A percentile compares a stretch with the other conserved stretches of the same genome.
phyloP scores from a whole-genome alignment of 2,329 filamentous ascomycete species.

The Ophiocordyceps sinensis region DNA sequence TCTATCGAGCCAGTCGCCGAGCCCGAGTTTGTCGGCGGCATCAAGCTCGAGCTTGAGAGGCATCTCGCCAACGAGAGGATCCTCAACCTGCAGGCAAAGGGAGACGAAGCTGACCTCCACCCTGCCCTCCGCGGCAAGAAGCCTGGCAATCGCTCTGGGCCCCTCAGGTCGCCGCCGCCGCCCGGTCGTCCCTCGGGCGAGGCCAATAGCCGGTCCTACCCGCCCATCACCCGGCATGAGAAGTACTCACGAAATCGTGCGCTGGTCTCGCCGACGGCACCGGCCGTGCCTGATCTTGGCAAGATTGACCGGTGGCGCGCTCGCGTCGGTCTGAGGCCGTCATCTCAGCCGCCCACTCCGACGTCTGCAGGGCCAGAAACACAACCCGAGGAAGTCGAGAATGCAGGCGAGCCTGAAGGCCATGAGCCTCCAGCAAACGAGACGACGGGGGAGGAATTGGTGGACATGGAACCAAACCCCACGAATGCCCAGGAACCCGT shows the following conservation, averaged over 20 bases:
- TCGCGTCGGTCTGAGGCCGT: conserved; percentile 11
- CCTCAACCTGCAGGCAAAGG: conserved; percentile 11
- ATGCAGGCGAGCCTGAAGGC: not conserved
- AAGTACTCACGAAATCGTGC: conserved; percentile 12
- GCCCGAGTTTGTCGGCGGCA: conserved; percentile 24
- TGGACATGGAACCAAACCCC: no score
- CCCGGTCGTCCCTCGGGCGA: conserved; percentile 4
- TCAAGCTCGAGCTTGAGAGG: conserved; percentile 24
- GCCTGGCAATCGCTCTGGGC: conserved; percentile 1
- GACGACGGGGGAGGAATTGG: not conserved
- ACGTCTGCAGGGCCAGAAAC: conserved; percentile 2
- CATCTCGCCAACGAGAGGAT: conserved; percentile 17
- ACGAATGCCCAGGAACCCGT: no score
- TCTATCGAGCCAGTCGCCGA: conserved; percentile 17
- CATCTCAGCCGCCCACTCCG: not conserved
- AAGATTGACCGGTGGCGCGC: conserved; percentile 19
- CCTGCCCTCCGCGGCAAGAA: conserved; percentile 18
- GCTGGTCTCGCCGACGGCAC: conserved; percentile 12
- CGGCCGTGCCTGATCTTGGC: conserved; percentile 14
- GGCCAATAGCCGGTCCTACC: conserved; percentile 17
- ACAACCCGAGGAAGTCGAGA: conserved; percentile 1
- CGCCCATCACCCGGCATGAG: conserved; percentile 21
- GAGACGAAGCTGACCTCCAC: conserved; percentile 15
- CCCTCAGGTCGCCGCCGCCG: not conserved
- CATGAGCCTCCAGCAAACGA: not conserved